Conservation (phyloP, 2,329 filamentous ascomycete genomes). For the Zasmidium cellare region DNA sequence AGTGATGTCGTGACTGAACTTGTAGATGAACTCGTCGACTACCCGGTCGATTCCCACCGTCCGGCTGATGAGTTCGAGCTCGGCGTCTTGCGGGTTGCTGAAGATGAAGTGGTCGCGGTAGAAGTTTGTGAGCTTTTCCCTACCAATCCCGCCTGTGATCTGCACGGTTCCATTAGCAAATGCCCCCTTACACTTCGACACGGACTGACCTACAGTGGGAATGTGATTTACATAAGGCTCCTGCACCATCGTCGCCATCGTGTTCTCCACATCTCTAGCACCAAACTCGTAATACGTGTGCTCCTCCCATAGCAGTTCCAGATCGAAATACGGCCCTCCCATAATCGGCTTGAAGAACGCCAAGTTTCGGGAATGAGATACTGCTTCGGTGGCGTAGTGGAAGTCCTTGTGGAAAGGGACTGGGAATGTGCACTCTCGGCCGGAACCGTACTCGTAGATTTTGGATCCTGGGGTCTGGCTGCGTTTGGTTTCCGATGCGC, state of each 20-base stretch:
- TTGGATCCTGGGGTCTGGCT: constrained; percentile 18
- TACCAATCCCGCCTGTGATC: constrained; percentile 67
- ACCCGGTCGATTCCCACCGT: constrained; percentile 72
- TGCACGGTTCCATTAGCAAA: not conserved
- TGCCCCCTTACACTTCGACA: not conserved
- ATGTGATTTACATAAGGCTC: constrained; percentile 80
- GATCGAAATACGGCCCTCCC: constrained; percentile 67
- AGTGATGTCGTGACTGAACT: constrained; percentile 62
- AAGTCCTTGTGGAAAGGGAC: constrained; percentile 55
- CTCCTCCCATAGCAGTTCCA: constrained; percentile 78
- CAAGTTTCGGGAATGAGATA: constrained; percentile 67
- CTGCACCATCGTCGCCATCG: constrained; percentile 79
- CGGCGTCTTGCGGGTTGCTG: constrained; percentile 67
- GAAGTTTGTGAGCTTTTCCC: constrained; percentile 62
- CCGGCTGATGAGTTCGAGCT: constrained; percentile 68
- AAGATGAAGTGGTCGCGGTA: constrained; percentile 76
- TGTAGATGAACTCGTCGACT: constrained; percentile 69
- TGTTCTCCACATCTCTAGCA: constrained; percentile 66
- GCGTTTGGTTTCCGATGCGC: constrained; percentile 21
- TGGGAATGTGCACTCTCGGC: constrained; percentile 45
- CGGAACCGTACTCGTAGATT: constrained; percentile 49
- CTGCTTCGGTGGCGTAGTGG: constrained; percentile 54
- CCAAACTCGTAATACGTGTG: constrained; percentile 72
- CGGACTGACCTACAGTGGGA: constrained; percentile 51
- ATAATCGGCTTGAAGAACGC: constrained; percentile 64